Evolutionary conservation across 192 early-diverging fungal species (phyloP).

Genomic region (Coemansia aciculifera): DNA sequence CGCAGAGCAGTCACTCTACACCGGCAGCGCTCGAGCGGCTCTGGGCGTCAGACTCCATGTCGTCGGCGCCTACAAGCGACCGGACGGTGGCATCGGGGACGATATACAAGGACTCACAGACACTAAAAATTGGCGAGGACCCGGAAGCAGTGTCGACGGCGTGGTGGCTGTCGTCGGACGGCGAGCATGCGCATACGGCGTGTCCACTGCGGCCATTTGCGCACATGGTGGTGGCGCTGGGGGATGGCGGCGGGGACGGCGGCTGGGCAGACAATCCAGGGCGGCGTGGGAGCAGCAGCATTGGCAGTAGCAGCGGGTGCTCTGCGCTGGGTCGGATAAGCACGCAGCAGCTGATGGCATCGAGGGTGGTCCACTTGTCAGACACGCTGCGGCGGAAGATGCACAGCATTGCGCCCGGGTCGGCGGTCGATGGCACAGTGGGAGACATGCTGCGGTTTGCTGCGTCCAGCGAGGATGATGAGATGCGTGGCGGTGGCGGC

Average conservation of each 20-base stretch:
- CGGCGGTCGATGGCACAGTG: conserved; percentile 19
- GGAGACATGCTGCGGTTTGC: conserved; percentile 36
- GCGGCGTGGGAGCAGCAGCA: conserved; percentile 7
- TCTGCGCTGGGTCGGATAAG: conserved; percentile 8
- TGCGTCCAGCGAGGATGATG: background rate
- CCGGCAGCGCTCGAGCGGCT: conserved; percentile 8
- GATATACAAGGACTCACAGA: conserved; percentile 14
- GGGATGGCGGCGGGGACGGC: conserved; percentile 10
- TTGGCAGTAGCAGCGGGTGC: background rate
- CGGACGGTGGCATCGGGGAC: conserved; percentile 6
- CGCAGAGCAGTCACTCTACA: background rate
- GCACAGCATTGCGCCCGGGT: conserved; percentile 25
- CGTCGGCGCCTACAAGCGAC: conserved; percentile 6
- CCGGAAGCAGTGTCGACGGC: conserved; percentile 1
- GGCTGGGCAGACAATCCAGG: conserved; percentile 1
- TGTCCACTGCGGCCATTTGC: conserved; percentile 54
- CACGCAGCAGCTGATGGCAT: conserved; percentile 25
- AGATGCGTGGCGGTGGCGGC: background rate
- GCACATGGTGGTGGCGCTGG: conserved; percentile 50
- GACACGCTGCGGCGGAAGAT: conserved; percentile 50
- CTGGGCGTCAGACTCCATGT: background rate
- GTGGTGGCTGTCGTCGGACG: conserved; percentile 52
- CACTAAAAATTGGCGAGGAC: background rate
- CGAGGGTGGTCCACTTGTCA: conserved; percentile 36
- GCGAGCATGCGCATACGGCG: conserved; percentile 50